Evolutionary conservation across 2,329 filamentous ascomycete genomes (phyloP), one percentile per base, ranked within the genome.

Genomic region (Fusarium cyanostomum): DNA sequence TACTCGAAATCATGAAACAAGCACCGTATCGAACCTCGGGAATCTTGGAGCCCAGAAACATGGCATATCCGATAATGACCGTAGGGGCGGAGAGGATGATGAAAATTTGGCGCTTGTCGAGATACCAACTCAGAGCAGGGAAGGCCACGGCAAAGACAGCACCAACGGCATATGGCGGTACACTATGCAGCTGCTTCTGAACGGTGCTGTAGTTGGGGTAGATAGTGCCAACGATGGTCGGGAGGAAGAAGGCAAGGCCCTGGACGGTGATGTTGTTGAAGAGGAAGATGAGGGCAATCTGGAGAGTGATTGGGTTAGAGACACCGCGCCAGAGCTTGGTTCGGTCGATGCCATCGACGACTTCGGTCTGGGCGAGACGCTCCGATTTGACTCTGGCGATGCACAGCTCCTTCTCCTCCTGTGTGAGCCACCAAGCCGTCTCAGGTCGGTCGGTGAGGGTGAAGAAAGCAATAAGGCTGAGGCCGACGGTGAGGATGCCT

Each of bases 191-290:
- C 71, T 90, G 88, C 70, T 88, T 85, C 3, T 79, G 80, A 26
- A 89, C 77, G n/a, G 86, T 81, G n/a, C 75, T 80, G 45, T 77
- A 74, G 7, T 81, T 71, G 1, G 87, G 87, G 60, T 89, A 90
- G 68, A 90, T 89, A 2, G 84, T 87, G 28, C 75, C 75, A 52
- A 90, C 86, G 51, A 90, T 90, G 0, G 86, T 89, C 0, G 87
- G 87, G 0, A 82, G 78, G 73, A 90, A 90, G 79, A 90, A 89
- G 15, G 84, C 86, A 2, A 90, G 78, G 7, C 87, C 87, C 68
- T 89, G 86, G 6, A 89, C 87, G 0, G 87, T 89, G 67, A 90
- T 83, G 73, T 89, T 89, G 78, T 88, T 79, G 55, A 89, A 80
- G 7, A 88, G 76, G 76, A 89, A 89, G 68, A 89, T 84, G 57